Base-by-base conservation (phyloP, 768 basidiomycete species). In the Atractiella rhizophila region DNA sequence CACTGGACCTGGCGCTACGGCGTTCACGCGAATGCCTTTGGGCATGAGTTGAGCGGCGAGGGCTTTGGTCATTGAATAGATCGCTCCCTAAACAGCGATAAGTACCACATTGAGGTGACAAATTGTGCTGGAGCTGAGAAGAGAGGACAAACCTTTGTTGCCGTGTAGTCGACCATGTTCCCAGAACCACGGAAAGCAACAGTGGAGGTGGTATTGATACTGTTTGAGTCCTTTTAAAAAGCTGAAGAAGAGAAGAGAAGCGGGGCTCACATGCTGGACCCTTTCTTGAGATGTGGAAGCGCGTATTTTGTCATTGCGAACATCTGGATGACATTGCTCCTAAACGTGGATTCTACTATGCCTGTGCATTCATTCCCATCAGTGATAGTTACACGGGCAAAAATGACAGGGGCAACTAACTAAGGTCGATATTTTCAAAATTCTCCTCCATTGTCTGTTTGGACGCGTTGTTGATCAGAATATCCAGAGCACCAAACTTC, bases 151-250 rank as follows among this genome's bases (percentile, higher is more conserved):
- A 35, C 30, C 38, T 28, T 19, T 12, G 29, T 21, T 33, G 51
- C 50, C 20, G 44, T 49, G 35, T 45, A 48, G 2, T 47, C 47
- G 5, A 36, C 21, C 16, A 25, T 19, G 16, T 15, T 36, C 16
- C 5, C 5, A 29, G 30, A 26, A 29, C 41, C 38, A 42, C 59
- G 62, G 54, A 67, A 67, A 12, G 66, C 67, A 0, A 68, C 69
- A 23, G 73, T 70, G 5, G 65, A 67, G 4, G 70, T 65, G 5
- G 70, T 69, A 55, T 71, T 70, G 62, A 74, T 68, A 53, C n/a
- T n/a, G n/a, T n/a, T n/a, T n/a, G n/a, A n/a, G n/a, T n/a, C n/a
- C n/a, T n/a, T n/a, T n/a, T n/a, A n/a, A n/a, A n/a, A n/a, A n/a
- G n/a, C n/a, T n/a, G n/a, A n/a, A n/a, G n/a, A n/a, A n/a, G n/a